Conservation (phyloP, 2,329 filamentous ascomycete genomes). For the Daldinia sp. region DNA sequence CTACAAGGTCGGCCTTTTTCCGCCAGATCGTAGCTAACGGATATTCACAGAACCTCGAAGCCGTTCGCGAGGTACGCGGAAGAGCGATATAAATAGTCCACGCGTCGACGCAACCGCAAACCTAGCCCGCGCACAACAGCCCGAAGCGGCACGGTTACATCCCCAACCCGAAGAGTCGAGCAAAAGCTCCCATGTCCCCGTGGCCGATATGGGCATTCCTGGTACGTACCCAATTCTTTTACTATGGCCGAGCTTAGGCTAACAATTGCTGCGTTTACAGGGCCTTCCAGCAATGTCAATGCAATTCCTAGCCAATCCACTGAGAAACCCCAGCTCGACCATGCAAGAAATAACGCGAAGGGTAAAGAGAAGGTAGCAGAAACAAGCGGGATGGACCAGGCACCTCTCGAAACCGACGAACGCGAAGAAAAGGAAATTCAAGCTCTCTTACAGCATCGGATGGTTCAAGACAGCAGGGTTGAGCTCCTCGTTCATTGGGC, state of each 20-base stretch:
- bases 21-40: slow-evolving; percentile 17
- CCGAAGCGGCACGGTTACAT: slow-evolving; percentile 36
- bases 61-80: slow-evolving; percentile 37
- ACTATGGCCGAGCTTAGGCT: background rate
- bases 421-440: slow-evolving; percentile 48
- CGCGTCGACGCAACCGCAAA: slow-evolving; percentile 38
- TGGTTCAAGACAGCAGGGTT: slow-evolving; percentile 43
- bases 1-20: background rate
- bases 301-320: background rate
- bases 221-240: slow-evolving; percentile 34
- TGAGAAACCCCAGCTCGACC: slow-evolving; percentile 20
- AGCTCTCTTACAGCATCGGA: slow-evolving; percentile 47
- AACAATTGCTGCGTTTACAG: slow-evolving; percentile 11
- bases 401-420: slow-evolving; percentile 34
- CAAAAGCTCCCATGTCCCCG: slow-evolving; percentile 40
- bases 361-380: slow-evolving; percentile 33
- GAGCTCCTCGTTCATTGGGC: slow-evolving; percentile 52
- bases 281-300: slow-evolving; percentile 15
- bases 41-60: slow-evolving; percentile 43
- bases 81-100: slow-evolving; percentile 25
- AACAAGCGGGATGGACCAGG: slow-evolving; percentile 14
- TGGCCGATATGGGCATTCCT: slow-evolving; percentile 48
- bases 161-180: slow-evolving; percentile 25
- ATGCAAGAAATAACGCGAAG: slow-evolving; percentile 21
- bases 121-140: slow-evolving; percentile 37